A percentile compares a stretch with the other conserved stretches of the same genome.
Conservation (phyloP, 2,329 filamentous ascomycete genomes). For the Botrytis deweyae region DNA sequence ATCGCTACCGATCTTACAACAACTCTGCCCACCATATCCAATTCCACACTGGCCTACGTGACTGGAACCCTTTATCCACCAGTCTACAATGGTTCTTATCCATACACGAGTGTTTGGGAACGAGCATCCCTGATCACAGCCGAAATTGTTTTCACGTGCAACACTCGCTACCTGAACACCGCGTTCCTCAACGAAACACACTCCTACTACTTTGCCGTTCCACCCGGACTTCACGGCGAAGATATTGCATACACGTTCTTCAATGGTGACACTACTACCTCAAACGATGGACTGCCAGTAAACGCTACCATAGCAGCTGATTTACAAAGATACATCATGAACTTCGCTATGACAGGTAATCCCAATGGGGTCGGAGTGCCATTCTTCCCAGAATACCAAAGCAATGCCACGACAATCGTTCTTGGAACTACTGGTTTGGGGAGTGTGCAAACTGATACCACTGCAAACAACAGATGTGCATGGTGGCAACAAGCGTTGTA, state of each 20-base stretch:
- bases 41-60: slow-evolving; percentile 40
- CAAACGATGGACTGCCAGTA: slow-evolving; percentile 32
- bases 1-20: slow-evolving; percentile 17
- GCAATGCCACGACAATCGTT: slow-evolving; percentile 23
- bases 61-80: slow-evolving; percentile 49
- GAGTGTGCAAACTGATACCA: slow-evolving; percentile 26
- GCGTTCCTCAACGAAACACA: slow-evolving; percentile 49
- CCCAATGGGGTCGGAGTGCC: slow-evolving; percentile 35
- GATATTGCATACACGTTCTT: slow-evolving; percentile 56
- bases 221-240: slow-evolving; percentile 52
- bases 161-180: slow-evolving; percentile 50
- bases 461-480: slow-evolving; percentile 39
- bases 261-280: slow-evolving; percentile 40
- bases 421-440: slow-evolving; percentile 27
- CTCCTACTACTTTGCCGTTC: slow-evolving; percentile 53
- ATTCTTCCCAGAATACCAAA: slow-evolving; percentile 32
- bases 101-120: slow-evolving; percentile 47
- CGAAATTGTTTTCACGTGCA: slow-evolving; percentile 51
- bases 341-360: slow-evolving; percentile 39
- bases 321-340: slow-evolving; percentile 42
- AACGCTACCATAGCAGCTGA: slow-evolving; percentile 38
- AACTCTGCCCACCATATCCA: slow-evolving; percentile 30
- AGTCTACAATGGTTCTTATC: slow-evolving; percentile 45
- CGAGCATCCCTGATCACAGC: slow-evolving; percentile 45
- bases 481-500: slow-evolving; percentile 39